These are phyloP conservation scores for Theobroma grandiflorum DNA, from an alignment of 441 rosid genomes.

Conservation along the genomic window DNA sequence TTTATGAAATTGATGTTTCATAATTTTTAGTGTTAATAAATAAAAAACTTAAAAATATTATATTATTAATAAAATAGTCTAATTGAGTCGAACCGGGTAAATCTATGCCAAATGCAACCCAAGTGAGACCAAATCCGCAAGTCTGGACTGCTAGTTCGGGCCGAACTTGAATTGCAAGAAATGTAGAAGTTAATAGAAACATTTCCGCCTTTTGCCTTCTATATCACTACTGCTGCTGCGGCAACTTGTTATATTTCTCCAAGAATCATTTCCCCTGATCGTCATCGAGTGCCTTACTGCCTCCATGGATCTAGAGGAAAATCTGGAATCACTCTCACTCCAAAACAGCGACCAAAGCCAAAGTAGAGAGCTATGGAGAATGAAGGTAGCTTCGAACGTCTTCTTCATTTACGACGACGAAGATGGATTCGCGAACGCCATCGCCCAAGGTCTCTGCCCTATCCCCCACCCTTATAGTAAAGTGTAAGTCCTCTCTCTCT, in stretches of 20 bases:
- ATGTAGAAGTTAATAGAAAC: too few species aligned
- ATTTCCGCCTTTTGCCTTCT: too few species aligned
- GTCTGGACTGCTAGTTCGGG: too few species aligned
- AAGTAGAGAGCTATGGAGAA: slow-evolving; percentile 12
- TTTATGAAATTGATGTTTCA: too few species aligned
- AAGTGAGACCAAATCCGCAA: too few species aligned
- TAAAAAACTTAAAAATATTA: too few species aligned
- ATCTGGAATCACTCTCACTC: slow-evolving; percentile 20
- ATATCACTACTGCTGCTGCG: too few species aligned
- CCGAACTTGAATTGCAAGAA: too few species aligned
- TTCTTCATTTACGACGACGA: slow-evolving; percentile 55
- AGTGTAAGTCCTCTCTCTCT: slow-evolving; percentile 48
- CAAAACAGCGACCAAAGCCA: not conserved
- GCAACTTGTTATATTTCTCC: not conserved
- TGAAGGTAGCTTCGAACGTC: slow-evolving; percentile 66
- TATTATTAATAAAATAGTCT: too few species aligned
- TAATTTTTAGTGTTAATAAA: too few species aligned
- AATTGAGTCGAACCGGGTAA: too few species aligned
- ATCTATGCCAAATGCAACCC: too few species aligned
- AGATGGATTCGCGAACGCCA: slow-evolving; percentile 56
- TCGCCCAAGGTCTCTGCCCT: slow-evolving; percentile 56
- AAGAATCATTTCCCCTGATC: not conserved
- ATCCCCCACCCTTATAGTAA: slow-evolving; percentile 49
- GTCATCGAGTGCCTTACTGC: not conserved
- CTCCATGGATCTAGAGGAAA: slow-evolving; percentile 15